Evolutionary conservation across 116 monocot genomes (phyloP).

Genomic region (Trichopus zeylanicus): DNA sequence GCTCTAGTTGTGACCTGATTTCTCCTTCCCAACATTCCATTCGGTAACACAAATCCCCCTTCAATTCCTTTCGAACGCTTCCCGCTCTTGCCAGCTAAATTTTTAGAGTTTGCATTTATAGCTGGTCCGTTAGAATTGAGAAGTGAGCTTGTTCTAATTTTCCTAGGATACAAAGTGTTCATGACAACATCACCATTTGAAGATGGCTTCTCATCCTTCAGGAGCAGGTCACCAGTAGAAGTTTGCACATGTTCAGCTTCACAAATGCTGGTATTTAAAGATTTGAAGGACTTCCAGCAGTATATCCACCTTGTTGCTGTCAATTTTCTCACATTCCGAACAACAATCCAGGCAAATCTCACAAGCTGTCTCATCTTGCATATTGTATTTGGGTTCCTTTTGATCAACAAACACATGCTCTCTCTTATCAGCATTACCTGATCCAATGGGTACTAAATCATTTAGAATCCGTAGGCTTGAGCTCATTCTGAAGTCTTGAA

Average conservation of each 20-base stretch:
- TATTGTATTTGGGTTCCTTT: not conserved
- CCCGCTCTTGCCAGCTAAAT: too few relatives aligned
- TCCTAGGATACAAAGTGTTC: too few relatives aligned
- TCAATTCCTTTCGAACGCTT: too few relatives aligned
- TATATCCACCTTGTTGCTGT: not conserved
- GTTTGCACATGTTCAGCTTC: not conserved
- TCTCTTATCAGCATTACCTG: not conserved
- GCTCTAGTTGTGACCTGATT: not conserved
- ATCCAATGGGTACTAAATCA: too few relatives aligned
- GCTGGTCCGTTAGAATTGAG: too few relatives aligned
- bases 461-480: constrained; percentile 14
- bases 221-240: not conserved
- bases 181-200: too few relatives aligned
- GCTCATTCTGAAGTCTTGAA: constrained; percentile 35
- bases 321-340: not conserved
- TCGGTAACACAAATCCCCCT: not conserved
- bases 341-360: not conserved
- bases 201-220: too few relatives aligned
- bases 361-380: not conserved
- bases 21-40: not conserved
- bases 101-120: not conserved
- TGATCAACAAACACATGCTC: not conserved
- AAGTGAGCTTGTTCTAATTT: too few relatives aligned
- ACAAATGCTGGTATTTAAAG: not conserved
- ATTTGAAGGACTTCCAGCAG: not conserved